Evolutionary conservation across 73 alveolate genomes (phyloP), one percentile per base, ranked within the genome.

Genomic region (Paraurostyla sp.): DNA sequence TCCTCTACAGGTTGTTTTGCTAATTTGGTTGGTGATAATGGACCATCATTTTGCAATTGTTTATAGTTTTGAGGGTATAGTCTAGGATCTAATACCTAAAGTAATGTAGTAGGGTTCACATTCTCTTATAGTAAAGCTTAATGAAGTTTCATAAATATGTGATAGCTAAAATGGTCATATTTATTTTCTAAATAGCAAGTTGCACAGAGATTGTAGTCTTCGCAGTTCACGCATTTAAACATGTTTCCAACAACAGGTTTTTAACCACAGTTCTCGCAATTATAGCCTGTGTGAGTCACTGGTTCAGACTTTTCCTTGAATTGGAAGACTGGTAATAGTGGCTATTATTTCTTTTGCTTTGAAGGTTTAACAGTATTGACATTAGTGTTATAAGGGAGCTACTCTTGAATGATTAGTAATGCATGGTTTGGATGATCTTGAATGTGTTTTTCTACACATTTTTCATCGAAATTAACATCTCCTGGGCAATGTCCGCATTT

Each of bases 351-450:
- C 35, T 27, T 35, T 27, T n/a, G 52, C 56, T 52, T 76, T 40
- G 18, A n/a, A n/a, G n/a, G 69, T 13, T 71, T 27, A 9, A 22
- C 63, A 20, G n/a, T 71, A 7, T 32, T 16, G 42, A 22, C 27
- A n/a, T 29, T 18, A 71, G 16, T 20, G 25, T 46, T 49, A 9
- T 56, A 22, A 29, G 57, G 71, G 13, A 35, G 33, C 36, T 33
- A 36, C 0, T 84, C 80, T 36, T 76, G 35, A 38, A 84, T 84
- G 45, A 84, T 41, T 7, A 84, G 9, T 52, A 84, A 33, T 27
- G 71, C 92, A 84, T 84, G 92, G 32, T 71, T 80, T 3, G 92
- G 92, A 45, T 84, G n/a, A 0, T 56, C 88, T 32, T 20, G 16
- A 0, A 48, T 9, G 62, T 71, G 87, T 43, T 84, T 84, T 7